Percentiles rank a stretch among this genome's conserved stretches.
Evolutionary conservation across 129 eudicot species (phyloP).

Genomic region (Logfia minima): DNA sequence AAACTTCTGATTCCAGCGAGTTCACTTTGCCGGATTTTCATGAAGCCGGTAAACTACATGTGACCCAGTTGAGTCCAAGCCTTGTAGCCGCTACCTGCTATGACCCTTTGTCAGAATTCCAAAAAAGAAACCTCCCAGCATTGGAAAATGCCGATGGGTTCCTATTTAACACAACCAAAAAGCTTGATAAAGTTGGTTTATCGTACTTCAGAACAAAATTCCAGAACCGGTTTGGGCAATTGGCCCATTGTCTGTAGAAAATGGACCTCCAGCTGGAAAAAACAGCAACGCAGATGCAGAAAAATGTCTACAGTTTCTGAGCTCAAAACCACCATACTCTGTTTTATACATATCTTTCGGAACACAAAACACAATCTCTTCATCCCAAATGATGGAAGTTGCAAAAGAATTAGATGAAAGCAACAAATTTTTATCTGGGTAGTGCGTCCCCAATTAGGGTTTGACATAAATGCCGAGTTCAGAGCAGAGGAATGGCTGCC

Average conservation of each 20-base stretch:
- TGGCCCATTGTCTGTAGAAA: constrained; percentile 39
- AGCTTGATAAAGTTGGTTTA: constrained; percentile 56
- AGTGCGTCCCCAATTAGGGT: constrained; percentile 60
- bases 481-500: constrained; percentile 66
- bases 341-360: constrained; percentile 71
- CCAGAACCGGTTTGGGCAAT: constrained; percentile 52
- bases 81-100: constrained; percentile 43
- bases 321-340: constrained; percentile 42
- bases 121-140: constrained; percentile 22
- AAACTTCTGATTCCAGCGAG: constrained; percentile 33
- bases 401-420: constrained; percentile 50
- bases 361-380: constrained; percentile 58
- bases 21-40: constrained; percentile 56
- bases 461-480: constrained; percentile 45
- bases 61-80: constrained; percentile 47
- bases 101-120: constrained; percentile 45
- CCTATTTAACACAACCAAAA: constrained; percentile 58
- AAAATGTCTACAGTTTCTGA: constrained; percentile 37
- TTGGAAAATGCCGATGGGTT: constrained; percentile 58
- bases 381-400: constrained; percentile 63
- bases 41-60: constrained; percentile 56
- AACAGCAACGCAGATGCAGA: background rate
- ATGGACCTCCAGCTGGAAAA: constrained; percentile 2
- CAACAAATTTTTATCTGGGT: constrained; percentile 55
- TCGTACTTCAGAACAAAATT: constrained; percentile 55